phyloP scores from a whole-genome alignment of 2,329 filamentous ascomycete species.

The Xylaria sp. region DNA sequence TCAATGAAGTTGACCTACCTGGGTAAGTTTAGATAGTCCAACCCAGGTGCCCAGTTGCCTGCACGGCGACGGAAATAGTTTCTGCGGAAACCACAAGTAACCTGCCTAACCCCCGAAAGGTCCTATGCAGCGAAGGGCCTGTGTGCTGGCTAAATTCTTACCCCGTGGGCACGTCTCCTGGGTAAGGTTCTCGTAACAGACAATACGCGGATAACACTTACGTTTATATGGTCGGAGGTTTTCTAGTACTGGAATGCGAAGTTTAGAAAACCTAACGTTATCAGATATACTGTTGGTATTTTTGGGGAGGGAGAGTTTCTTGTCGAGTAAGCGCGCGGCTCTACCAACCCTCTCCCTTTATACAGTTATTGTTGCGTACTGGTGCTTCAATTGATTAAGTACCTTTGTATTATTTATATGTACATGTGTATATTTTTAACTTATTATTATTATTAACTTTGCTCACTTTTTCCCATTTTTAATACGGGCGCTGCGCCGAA shows the following conservation, averaged over 20 bases:
- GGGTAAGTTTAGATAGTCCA: too few species aligned
- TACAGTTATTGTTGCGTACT: too few species aligned
- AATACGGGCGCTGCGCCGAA: neutral
- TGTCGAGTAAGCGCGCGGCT: too few species aligned
- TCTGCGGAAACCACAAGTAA: neutral
- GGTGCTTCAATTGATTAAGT: too few species aligned
- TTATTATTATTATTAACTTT: too few species aligned
- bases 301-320: too few species aligned
- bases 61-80: neutral
- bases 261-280: too few species aligned
- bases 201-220: neutral
- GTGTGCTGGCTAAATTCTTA: neutral
- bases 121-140: neutral
- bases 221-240: neutral
- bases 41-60: neutral
- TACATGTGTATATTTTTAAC: too few species aligned
- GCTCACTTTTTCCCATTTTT: neutral
- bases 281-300: too few species aligned
- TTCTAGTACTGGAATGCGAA: too few species aligned
- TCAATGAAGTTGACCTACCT: conserved; percentile 9
- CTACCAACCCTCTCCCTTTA: too few species aligned
- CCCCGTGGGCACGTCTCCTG: neutral
- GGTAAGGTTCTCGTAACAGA: conserved; percentile 22
- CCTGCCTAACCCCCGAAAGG: neutral
- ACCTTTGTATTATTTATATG: too few species aligned